Percentiles rank a stretch among this genome's conserved stretches.
Conservation (phyloP, 23 red algal genomes). For the Gracilaria gracilis region DNA sequence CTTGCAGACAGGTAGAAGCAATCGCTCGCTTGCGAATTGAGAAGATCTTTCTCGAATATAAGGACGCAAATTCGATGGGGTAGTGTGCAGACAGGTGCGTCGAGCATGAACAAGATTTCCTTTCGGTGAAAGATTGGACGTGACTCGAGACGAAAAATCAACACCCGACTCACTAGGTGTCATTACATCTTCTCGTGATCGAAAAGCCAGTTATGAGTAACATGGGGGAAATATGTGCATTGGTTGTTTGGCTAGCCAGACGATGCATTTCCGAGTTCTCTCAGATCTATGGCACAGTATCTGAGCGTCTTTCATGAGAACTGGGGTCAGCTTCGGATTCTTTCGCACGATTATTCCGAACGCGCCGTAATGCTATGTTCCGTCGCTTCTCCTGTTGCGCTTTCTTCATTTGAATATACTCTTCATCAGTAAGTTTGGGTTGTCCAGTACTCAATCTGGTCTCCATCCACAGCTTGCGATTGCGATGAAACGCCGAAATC, state of each 20-base stretch:
- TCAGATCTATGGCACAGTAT: too few relatives aligned
- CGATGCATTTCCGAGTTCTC: too few relatives aligned
- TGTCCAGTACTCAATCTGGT: conserved; percentile 43
- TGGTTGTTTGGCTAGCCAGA: too few relatives aligned
- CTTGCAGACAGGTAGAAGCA: conserved; percentile 11
- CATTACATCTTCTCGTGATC: too few relatives aligned
- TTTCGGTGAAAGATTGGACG: too few relatives aligned
- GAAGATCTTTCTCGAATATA: neutral
- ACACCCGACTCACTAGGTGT: too few relatives aligned
- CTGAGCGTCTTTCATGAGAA: neutral
- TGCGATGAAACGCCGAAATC: conserved; percentile 64
- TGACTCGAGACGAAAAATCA: too few relatives aligned
- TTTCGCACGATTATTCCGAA: conserved; percentile 5
- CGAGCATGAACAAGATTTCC: too few relatives aligned
- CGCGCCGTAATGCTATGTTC: conserved; percentile 50
- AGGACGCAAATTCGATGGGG: neutral
- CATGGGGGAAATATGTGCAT: too few relatives aligned
- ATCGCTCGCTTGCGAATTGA: conserved; percentile 21
- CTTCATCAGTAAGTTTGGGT: conserved; percentile 40
- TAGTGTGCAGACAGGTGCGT: neutral
- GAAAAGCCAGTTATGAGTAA: conserved; percentile 1
- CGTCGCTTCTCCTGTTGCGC: conserved; percentile 33
- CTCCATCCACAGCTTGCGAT: conserved; percentile 77
- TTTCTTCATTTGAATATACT: conserved; percentile 60
- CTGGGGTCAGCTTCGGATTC: neutral